These are phyloP conservation scores for Cryphonectria japonica DNA, from an alignment of 2,329 filamentous ascomycete genomes.

Conservation along the genomic window DNA sequence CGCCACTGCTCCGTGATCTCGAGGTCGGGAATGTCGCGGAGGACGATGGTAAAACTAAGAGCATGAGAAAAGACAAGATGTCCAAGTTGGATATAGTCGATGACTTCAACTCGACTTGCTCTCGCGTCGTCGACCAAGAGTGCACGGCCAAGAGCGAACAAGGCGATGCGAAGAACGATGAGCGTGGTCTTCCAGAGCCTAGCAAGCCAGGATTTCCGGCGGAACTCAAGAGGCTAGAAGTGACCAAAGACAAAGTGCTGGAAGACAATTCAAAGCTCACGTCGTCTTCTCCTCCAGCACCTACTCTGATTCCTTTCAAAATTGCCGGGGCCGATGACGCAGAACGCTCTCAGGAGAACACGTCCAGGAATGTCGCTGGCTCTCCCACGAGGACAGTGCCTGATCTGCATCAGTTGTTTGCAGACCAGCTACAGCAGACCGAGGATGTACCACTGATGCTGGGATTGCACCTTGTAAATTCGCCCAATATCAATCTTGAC, in stretches of 20 bases:
- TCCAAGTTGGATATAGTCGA: background rate
- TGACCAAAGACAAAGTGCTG: background rate
- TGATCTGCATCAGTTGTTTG: background rate
- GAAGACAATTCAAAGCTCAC: background rate
- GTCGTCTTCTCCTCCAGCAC: background rate
- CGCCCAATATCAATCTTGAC: background rate
- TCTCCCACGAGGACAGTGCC: background rate
- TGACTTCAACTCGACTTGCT: background rate
- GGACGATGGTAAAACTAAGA: background rate
- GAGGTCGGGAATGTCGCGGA: background rate
- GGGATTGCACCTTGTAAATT: background rate
- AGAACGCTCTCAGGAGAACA: background rate
- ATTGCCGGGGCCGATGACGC: background rate
- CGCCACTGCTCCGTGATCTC: background rate
- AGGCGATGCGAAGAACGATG: background rate
- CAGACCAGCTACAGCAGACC: background rate
- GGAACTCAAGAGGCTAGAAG: background rate
- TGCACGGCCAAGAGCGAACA: background rate
- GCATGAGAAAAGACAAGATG: background rate
- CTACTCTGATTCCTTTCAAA: background rate
- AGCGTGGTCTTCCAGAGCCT: background rate
- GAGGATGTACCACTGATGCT: background rate
- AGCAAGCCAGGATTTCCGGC: background rate
- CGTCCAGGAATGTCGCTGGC: background rate
- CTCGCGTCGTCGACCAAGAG: background rate